Base-by-base conservation (phyloP, 176 grass and related monocot genomes). In the Hordeum vulgare region DNA sequence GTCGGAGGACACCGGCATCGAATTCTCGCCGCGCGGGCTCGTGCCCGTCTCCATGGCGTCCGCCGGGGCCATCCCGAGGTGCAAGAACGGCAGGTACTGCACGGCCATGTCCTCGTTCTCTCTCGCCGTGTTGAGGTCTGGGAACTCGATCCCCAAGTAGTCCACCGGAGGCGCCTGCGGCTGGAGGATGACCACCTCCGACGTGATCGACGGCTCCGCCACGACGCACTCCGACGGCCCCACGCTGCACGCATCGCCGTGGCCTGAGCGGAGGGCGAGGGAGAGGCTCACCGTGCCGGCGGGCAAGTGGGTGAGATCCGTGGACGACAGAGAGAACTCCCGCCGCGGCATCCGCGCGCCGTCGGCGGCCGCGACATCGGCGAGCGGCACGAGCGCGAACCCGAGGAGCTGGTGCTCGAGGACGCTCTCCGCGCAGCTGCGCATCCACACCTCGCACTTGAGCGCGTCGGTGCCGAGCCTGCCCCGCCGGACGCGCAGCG, bases 371-470 rank as follows among this genome's bases (percentile, higher is more conserved):
- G 29, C 88, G 41, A 97, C 87, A 42, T 51, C 56, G 8, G 88
- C 85, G 66, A 97, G 72, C 24, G 92, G 95, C 27, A 94, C 89
- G 81, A 97, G 95, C 28, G 88, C 81, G 92, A 97, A 97, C 17
- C 92, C 90, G 26, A 97, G 95, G 23, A 97, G 95, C 89, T 97
- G 95, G 86, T 97, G 92, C 5, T 92, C 95, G 13, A 94, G 81
- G n/a, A 91, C 47, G 17, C 54, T 70, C 77, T 45, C 81, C 12
- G 86, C 90, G 40, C 81, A 76, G 89, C 95, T 94, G 42, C 91
- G 86, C 95, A 97, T 97, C 90, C 88, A 97, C 24, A 97, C 80
- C 85, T 97, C 95, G 80, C 92, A 92, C 84, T 97, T 97, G 82
- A 97, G 90, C 79, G 89, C 88, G 23, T 91, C 92, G 20, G 90